A percentile compares a stretch with the other conserved stretches of the same genome.
Evolutionary conservation across 1,284 basidiomycete genomes (phyloP).

Genomic region (Caloboletus firmus): DNA sequence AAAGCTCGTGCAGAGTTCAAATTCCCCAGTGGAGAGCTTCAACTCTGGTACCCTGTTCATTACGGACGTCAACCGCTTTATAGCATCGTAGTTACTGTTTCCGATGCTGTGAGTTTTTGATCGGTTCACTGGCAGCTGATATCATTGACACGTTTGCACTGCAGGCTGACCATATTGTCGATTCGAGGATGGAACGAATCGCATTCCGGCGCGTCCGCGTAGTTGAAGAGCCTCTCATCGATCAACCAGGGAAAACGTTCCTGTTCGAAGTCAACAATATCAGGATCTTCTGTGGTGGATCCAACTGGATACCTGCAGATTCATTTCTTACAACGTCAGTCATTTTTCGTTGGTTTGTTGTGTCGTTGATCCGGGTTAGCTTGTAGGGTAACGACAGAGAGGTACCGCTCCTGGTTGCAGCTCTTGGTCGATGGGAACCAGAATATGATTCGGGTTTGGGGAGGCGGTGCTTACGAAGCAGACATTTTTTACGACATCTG

Average conservation of each 20-base stretch:
- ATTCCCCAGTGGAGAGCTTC: conserved; percentile 54
- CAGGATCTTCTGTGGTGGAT: conserved; percentile 86
- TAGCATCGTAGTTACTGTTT: conserved; percentile 52
- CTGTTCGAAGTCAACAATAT: conserved; percentile 87
- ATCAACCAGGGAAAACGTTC: conserved; percentile 76
- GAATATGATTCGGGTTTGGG: conserved; percentile 85
- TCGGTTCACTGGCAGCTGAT: neutral
- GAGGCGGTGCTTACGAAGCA: conserved; percentile 80
- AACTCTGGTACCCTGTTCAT: conserved; percentile 83
- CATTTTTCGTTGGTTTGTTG: neutral
- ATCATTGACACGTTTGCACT: neutral
- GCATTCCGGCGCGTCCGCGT: conserved; percentile 76
- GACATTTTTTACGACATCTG: conserved; percentile 79
- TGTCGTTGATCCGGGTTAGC: neutral
- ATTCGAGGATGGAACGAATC: conserved; percentile 55
- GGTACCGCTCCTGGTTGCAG: conserved; percentile 72
- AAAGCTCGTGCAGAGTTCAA: conserved; percentile 47
- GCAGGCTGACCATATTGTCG: conserved; percentile 51
- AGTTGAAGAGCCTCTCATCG: conserved; percentile 73
- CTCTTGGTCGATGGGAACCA: conserved; percentile 78
- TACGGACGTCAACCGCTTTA: conserved; percentile 83
- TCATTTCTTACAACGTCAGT: conserved; percentile 78
- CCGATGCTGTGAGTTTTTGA: conserved; percentile 45
- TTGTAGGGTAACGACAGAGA: conserved; percentile 49
- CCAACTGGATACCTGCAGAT: conserved; percentile 93